Conservation (phyloP, 306 rosid species). For the Quercus engelmannii region DNA sequence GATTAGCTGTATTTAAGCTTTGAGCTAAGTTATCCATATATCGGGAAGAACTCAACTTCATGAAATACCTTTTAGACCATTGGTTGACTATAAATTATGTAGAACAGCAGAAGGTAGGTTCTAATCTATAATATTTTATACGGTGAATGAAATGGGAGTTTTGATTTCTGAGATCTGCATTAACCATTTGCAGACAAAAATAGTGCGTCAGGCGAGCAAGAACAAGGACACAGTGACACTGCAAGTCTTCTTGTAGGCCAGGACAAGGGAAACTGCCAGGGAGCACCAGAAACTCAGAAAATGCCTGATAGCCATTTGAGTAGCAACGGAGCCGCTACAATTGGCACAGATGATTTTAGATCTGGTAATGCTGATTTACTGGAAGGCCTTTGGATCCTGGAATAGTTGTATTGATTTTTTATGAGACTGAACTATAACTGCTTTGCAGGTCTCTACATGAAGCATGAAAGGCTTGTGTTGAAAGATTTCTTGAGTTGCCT, state of each 20-base stretch:
- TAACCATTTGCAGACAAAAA: slow-evolving; percentile 54
- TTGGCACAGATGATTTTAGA: slow-evolving; percentile 56
- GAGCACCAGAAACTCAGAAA: slow-evolving; percentile 57
- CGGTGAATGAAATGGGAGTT: neutral
- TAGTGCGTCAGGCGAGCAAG: slow-evolving; percentile 41
- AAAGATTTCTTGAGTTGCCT: slow-evolving; percentile 77
- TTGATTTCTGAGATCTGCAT: neutral
- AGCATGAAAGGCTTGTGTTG: slow-evolving; percentile 80
- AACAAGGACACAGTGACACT: slow-evolving; percentile 37
- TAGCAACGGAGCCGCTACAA: slow-evolving; percentile 59
- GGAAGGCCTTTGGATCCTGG: slow-evolving; percentile 90
- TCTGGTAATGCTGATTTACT: slow-evolving; percentile 63
- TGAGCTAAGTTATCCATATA: no score
- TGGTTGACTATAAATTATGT: no score
- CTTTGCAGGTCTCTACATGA: slow-evolving; percentile 67
- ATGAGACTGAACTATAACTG: slow-evolving; percentile 79
- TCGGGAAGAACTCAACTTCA: no score
- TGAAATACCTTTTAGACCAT: no score
- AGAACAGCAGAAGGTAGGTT: no score
- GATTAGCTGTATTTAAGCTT: no score
- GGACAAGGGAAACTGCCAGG: slow-evolving; percentile 43
- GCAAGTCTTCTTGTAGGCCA: slow-evolving; percentile 63
- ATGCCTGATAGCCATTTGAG: slow-evolving; percentile 59
- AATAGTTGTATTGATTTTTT: slow-evolving; percentile 86
- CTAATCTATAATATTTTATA: no score